Base-by-base conservation (phyloP, 1,284 basidiomycete genomes). In the Tilletia setariae region DNA sequence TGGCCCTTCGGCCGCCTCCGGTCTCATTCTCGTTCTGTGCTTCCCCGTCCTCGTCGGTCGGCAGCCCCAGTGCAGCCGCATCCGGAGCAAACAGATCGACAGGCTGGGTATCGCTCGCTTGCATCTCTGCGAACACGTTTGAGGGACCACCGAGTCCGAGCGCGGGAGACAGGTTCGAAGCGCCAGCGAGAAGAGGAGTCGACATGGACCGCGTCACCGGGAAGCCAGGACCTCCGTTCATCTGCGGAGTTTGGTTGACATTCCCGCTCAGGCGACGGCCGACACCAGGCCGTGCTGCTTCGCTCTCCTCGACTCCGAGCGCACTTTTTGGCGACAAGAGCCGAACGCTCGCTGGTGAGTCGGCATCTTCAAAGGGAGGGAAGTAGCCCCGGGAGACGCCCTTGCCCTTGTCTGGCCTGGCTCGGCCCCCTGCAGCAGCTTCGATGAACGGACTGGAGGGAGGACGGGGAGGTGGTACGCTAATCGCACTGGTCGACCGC, bases 101-200 rank as follows among this genome's bases (percentile, higher is more conserved):
- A 61, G 56, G 56, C 30, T 61, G 56, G 15, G 56, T 61, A 19
- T 61, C 56, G 56, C 56, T 61, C 11, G 56, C 30, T 16, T 61
- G 56, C 56, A 61, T 35, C 56, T 61, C 32, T 30, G 56, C 56
- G 4, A 61, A 61, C 56, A 61, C 30, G 28, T 30, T 61, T 16
- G 56, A 25, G 16, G 56, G n/a, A 0, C 71, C 71, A 6, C 49
- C 62, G 67, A 67, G 56, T 67, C 70, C 35, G 64, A 71, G 2
- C 56, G 49, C 30, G 66, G 69, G 32, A 56, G 66, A 42, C 56
- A 69, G 42, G 70, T 59, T 46, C 70, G 9, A 23, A 53, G 25
- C 67, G 65, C 25, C 68, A 61, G 15, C 40, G 30, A 11, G 67
- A 61, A 66, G 73, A 72, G 67, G 72, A 71, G 6, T 71, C 70